phyloP scores from a whole-genome alignment of 768 basidiomycete species.

The Artomyces pyxidatus region DNA sequence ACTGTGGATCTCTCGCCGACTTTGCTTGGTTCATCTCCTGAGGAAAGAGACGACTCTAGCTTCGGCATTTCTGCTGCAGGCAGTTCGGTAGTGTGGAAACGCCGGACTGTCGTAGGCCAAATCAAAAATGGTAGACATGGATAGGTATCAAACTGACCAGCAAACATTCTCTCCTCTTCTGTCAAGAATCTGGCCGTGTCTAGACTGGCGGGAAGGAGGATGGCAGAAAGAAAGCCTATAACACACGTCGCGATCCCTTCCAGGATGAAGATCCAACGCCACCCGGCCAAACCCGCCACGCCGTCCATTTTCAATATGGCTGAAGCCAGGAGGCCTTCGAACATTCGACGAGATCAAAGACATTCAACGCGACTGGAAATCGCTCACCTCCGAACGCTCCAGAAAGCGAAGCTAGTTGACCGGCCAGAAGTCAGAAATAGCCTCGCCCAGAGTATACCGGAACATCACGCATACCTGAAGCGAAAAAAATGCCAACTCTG shows the following conservation, averaged over 20 bases:
- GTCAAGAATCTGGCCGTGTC: slow-evolving; percentile 44
- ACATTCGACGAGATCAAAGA: slow-evolving; percentile 1
- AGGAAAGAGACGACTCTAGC: slow-evolving; percentile 13
- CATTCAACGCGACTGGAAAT: slow-evolving; percentile 4
- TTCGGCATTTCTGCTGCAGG: slow-evolving; percentile 18
- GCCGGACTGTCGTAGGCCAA: slow-evolving; percentile 27
- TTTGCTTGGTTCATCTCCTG: neutral
- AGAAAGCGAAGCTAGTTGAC: slow-evolving; percentile 43
- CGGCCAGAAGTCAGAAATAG: too few species aligned
- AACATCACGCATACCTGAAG: too few species aligned
- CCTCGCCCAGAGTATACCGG: too few species aligned
- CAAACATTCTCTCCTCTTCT: slow-evolving; percentile 45
- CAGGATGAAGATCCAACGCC: slow-evolving; percentile 65
- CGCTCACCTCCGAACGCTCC: slow-evolving; percentile 56
- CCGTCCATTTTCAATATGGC: slow-evolving; percentile 58
- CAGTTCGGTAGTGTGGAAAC: slow-evolving; percentile 30
- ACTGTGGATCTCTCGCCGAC: slow-evolving; percentile 20
- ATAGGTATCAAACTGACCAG: slow-evolving; percentile 27
- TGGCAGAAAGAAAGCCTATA: slow-evolving; percentile 31
- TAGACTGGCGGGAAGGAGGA: slow-evolving; percentile 41
- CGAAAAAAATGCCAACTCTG: slow-evolving; percentile 56
- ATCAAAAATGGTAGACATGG: neutral
- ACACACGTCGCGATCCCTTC: slow-evolving; percentile 55
- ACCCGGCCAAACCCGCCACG: slow-evolving; percentile 39
- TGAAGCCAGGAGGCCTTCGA: slow-evolving; percentile 50